These are phyloP conservation scores for Aspergillus asperescens DNA, from an alignment of 495 filamentous ascomycete species.

Conservation along the genomic window DNA sequence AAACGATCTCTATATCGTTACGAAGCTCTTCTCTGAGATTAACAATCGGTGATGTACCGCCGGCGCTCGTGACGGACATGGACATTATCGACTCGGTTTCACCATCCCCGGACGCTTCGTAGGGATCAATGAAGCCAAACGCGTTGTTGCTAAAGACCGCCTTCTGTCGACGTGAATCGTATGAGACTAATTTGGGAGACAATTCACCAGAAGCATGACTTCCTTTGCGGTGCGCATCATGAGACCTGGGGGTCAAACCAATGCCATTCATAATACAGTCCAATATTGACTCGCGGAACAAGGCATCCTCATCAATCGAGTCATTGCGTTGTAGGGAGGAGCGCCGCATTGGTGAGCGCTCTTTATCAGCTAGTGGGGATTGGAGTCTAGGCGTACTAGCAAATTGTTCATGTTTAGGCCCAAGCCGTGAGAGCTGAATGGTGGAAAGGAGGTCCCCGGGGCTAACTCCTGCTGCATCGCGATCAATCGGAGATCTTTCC, in stretches of 20 bases:
- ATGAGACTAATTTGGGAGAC: slow-evolving; percentile 79
- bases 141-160: slow-evolving; percentile 83
- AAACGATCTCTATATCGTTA: slow-evolving; percentile 95
- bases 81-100: slow-evolving; percentile 84
- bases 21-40: slow-evolving; percentile 67
- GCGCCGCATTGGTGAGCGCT: slow-evolving; percentile 51
- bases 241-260: slow-evolving; percentile 62
- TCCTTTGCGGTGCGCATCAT: slow-evolving; percentile 55
- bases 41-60: slow-evolving; percentile 49
- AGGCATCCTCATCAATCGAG: slow-evolving; percentile 72
- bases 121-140: slow-evolving; percentile 90
- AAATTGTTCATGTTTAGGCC: slow-evolving; percentile 32
- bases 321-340: slow-evolving; percentile 64
- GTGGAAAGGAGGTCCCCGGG: slow-evolving; percentile 79
- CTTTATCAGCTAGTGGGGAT: slow-evolving; percentile 57
- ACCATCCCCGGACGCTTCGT: slow-evolving; percentile 73
- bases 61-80: slow-evolving; percentile 52
- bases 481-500: slow-evolving; percentile 18
- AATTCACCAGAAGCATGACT: slow-evolving; percentile 66
- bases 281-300: slow-evolving; percentile 84
- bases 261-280: slow-evolving; percentile 96
- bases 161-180: slow-evolving; percentile 78
- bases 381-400: slow-evolving; percentile 24
- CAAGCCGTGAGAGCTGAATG: slow-evolving; percentile 64
- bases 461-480: slow-evolving; percentile 45